These are phyloP conservation scores for Quercus bicolor DNA, from an alignment of 306 rosid genomes.

Conservation along the genomic window DNA sequence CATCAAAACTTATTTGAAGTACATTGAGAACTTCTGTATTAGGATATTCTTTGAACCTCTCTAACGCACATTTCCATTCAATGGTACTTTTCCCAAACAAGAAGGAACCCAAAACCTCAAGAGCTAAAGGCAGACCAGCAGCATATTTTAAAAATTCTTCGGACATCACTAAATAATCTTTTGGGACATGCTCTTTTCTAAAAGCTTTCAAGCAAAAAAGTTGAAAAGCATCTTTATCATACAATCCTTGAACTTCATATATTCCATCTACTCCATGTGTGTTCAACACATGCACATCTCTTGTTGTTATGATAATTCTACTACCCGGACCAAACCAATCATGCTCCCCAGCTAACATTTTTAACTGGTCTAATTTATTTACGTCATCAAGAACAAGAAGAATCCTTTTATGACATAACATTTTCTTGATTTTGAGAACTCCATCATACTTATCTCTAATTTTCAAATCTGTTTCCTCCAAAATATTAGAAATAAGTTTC, in stretches of 20 bases:
- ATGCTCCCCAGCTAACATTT: rapidly evolving
- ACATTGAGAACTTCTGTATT: rapidly evolving
- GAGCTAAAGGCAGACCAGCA: rapidly evolving
- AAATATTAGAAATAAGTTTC: rapidly evolving
- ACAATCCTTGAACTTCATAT: neutral
- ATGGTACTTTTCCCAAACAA: neutral
- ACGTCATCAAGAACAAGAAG: no score
- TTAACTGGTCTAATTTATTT: rapidly evolving
- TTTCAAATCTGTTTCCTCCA: rapidly evolving
- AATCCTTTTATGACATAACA: no score
- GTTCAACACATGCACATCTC: rapidly evolving
- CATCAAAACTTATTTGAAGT: neutral
- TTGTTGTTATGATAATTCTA: no score
- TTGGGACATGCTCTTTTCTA: rapidly evolving
- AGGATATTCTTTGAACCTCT: rapidly evolving
- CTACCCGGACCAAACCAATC: neutral
- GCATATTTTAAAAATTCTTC: rapidly evolving
- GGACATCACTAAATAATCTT: rapidly evolving
- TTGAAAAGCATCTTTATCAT: neutral
- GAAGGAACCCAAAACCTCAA: neutral
- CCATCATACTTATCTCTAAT: rapidly evolving
- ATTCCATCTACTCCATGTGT: rapidly evolving
- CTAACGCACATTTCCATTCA: neutral
- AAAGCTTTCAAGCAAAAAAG: rapidly evolving
- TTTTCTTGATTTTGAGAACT: rapidly evolving